phyloP scores from a whole-genome alignment of 2,329 filamentous ascomycete species.

The Diplodia sapinea region DNA sequence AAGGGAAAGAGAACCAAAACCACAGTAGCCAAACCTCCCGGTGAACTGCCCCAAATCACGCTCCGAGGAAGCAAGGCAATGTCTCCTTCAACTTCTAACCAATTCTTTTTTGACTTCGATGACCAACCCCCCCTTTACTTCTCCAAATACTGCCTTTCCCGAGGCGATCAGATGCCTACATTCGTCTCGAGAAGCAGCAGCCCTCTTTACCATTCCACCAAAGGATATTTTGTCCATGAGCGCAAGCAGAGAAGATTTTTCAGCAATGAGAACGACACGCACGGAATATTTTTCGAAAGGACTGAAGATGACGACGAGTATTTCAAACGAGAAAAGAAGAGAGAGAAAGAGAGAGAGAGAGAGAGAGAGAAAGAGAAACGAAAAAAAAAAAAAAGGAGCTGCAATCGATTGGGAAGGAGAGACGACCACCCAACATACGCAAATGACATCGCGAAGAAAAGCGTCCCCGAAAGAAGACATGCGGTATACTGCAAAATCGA shows the following conservation, averaged over 20 bases:
- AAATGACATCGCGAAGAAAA: neutral
- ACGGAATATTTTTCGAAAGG: neutral
- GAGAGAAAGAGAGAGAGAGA: too few relatives aligned
- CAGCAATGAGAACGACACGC: neutral
- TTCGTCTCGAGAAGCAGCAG: neutral
- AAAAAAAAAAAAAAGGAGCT: neutral
- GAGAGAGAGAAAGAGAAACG: too few relatives aligned
- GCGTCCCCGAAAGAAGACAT: neutral
- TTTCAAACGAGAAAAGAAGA: neutral
- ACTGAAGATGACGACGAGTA: neutral
- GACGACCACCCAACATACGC: neutral
- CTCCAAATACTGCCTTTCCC: neutral
- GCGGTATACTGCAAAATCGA: too few relatives aligned
- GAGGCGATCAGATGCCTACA: neutral
- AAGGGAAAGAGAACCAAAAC: neutral
- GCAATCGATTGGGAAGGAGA: neutral
- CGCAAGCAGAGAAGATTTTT: neutral
- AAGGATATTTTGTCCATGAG: neutral
- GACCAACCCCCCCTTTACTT: neutral
- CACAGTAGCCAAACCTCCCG: neutral
- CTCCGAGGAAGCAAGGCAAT: slow-evolving; percentile 1
- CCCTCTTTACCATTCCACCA: neutral
- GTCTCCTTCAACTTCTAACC: neutral
- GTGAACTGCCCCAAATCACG: neutral
- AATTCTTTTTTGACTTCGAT: neutral